Conservation (phyloP, 1,284 basidiomycete species). For the Fomitopsis schrenkii region DNA sequence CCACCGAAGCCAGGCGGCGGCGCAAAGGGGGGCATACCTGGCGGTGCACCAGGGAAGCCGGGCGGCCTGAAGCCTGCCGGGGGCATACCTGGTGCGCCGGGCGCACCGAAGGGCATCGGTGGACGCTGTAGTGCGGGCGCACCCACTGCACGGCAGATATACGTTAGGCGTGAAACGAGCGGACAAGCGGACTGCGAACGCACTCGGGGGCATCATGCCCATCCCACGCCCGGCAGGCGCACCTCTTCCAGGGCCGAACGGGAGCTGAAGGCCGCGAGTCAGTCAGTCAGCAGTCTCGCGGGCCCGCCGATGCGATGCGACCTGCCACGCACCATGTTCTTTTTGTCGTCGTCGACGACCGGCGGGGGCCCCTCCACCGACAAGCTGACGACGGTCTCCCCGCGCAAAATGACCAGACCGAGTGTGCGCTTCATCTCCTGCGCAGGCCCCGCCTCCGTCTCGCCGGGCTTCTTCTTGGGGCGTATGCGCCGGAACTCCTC, state of each 20-base stretch:
- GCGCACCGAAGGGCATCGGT: constrained; percentile 70
- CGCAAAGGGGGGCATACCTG: constrained; percentile 45
- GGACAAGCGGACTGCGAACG: constrained; percentile 28
- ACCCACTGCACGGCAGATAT: constrained; percentile 40
- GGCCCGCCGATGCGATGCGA: neutral
- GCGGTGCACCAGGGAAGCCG: constrained; percentile 55
- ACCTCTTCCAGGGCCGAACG: constrained; percentile 89
- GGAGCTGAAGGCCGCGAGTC: constrained; percentile 49
- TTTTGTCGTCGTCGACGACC: constrained; percentile 85
- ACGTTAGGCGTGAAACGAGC: constrained; percentile 4
- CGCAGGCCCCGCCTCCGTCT: constrained; percentile 70
- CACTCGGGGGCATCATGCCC: constrained; percentile 91
- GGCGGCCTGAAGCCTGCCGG: constrained; percentile 84
- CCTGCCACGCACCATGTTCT: constrained; percentile 50
- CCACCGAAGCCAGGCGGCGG: constrained; percentile 78
- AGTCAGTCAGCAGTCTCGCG: neutral
- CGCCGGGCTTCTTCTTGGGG: constrained; percentile 80
- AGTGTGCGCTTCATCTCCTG: constrained; percentile 97
- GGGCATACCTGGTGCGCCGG: constrained; percentile 72
- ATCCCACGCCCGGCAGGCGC: constrained; percentile 96
- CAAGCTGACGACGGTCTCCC: constrained; percentile 95
- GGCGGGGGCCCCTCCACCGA: constrained; percentile 97
- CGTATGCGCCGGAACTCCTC: constrained; percentile 92
- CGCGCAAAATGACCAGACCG: constrained; percentile 93
- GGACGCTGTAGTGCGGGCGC: constrained; percentile 73